Base-by-base conservation (phyloP, 1,284 basidiomycete genomes). In the Cryptococcus floricola region DNA sequence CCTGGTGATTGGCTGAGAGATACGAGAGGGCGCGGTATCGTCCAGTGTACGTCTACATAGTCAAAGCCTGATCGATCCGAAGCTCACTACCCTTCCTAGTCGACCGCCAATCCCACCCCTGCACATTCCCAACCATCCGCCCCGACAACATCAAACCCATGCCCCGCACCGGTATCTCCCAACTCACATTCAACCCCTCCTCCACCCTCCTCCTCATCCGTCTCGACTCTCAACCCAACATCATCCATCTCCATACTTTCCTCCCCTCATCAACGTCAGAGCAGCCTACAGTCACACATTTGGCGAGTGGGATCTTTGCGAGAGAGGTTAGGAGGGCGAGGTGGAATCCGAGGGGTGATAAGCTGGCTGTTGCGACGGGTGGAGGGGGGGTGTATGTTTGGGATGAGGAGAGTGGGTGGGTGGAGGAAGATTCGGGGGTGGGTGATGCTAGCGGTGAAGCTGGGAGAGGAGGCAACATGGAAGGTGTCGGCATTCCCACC, bases 1-100 rank as follows among this genome's bases (percentile, higher is more conserved):
- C 89, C 90, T 3, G 64, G 79, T 0, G 84, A 84, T 59, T 93
- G 91, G 91, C 76, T 89, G 37, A 86, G 87, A 70, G 80, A 85
- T 1, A 90, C 88, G 0, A 82, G 65, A 44, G 69, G 69, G 7
- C 49, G 61, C 13, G 69, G 69, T 5, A 91, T 91, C 71, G 78
- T 92, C 37, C 87, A 89, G 27, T 92, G 90, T 89, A 67, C 43
- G 31, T 10, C 23, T 31, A 5, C 13, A 3, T 39, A 25, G 5
- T 13, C 19, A 27, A 28, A 39, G 31, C 9, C 46, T 7, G 27
- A 14, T 34, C 2, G 12, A 3, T 38, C 34, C 18, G 14, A 23
- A 39, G n/a, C 31, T 50, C 38, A 19, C 43, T 0, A 34, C 28
- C n/a, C 16, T 18, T 16, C 23, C 13, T 34, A 68, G 68, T 70